Conservation (phyloP, 768 basidiomycete genomes). For the Fistulinella prunicolor region DNA sequence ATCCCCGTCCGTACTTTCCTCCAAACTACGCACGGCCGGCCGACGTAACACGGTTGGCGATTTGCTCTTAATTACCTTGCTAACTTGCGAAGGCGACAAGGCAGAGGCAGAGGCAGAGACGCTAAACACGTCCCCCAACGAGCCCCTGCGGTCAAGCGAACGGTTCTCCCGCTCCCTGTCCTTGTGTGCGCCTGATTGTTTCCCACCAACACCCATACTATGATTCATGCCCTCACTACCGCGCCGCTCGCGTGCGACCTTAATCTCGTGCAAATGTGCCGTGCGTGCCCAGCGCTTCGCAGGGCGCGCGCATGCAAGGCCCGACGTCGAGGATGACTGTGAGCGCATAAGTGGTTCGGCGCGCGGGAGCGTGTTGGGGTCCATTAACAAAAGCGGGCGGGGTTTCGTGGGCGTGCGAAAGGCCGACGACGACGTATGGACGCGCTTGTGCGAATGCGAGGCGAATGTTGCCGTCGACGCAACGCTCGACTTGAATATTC, state of each 20-base stretch:
- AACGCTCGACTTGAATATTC: background rate
- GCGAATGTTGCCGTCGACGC: background rate
- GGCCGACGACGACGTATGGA: background rate
- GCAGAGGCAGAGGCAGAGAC: background rate
- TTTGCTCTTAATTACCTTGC: too few relatives aligned
- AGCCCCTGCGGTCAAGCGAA: background rate
- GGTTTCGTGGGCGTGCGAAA: slow-evolving; percentile 25
- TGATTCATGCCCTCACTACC: slow-evolving; percentile 1
- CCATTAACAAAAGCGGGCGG: slow-evolving; percentile 8
- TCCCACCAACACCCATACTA: background rate
- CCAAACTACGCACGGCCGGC: background rate
- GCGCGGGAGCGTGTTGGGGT: slow-evolving; percentile 26
- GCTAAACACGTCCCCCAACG: slow-evolving; percentile 19
- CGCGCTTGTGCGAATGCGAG: slow-evolving; percentile 8
- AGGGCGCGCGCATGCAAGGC: slow-evolving; percentile 25
- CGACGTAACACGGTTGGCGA: too few relatives aligned
- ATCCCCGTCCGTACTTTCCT: slow-evolving; percentile 24
- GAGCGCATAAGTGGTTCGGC: slow-evolving; percentile 19
- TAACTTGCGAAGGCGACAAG: too few relatives aligned
- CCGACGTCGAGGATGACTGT: slow-evolving; percentile 21
- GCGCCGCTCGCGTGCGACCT: slow-evolving; percentile 14
- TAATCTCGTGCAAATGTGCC: slow-evolving; percentile 69
- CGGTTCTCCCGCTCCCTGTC: background rate
- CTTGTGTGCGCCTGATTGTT: background rate
- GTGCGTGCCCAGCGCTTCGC: slow-evolving; percentile 60